Conservation (phyloP, 257 asterid genomes). For the Nicotiana obtusifolia region DNA sequence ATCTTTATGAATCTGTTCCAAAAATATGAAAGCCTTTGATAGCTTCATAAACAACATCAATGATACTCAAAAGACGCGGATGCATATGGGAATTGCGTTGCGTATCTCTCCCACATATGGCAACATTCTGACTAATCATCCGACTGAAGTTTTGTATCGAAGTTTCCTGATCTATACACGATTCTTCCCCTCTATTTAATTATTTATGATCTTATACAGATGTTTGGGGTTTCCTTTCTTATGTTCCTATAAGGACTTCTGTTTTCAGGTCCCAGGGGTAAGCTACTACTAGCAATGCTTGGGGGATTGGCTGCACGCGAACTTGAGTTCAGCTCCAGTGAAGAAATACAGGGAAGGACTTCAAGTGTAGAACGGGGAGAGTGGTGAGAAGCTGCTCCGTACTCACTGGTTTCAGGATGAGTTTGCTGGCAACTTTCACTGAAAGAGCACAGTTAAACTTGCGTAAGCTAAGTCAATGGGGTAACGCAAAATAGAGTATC, state of each 20-base stretch:
- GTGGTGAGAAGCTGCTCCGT: constrained; percentile 25
- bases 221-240: constrained; percentile 33
- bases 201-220: constrained; percentile 1
- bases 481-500: background rate
- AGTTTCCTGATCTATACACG: background rate
- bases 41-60: background rate
- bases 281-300: constrained; percentile 19
- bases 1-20: background rate
- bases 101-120: background rate
- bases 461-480: background rate
- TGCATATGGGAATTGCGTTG: background rate
- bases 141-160: background rate
- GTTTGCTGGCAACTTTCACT: constrained; percentile 41
- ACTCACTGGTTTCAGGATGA: constrained; percentile 27
- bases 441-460: constrained; percentile 3
- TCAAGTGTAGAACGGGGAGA: constrained; percentile 62
- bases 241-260: constrained; percentile 4
- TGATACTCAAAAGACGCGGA: background rate
- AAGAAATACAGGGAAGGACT: constrained; percentile 29
- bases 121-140: background rate
- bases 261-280: constrained; percentile 20
- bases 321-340: constrained; percentile 32
- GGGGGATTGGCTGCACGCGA: constrained; percentile 29
- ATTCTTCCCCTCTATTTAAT: background rate
- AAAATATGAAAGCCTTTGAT: background rate